Evolutionary conservation across 371 early-diverging fungal genomes (phyloP).

Genomic region (Umbelopsis sp.): DNA sequence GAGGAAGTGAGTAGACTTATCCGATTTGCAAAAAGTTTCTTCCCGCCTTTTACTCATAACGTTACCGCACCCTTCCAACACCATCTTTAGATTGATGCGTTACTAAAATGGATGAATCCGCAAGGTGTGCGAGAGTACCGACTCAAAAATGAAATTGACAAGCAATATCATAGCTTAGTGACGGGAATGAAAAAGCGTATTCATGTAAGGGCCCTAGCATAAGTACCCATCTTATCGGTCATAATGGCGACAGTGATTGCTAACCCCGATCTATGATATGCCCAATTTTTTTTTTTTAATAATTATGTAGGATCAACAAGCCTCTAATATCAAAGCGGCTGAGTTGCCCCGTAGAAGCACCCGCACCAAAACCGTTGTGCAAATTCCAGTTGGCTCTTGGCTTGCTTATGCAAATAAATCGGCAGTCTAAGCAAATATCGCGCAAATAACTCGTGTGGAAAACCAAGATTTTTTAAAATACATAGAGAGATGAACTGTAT

Average conservation of each 20-base stretch:
- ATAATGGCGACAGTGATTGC: not conserved
- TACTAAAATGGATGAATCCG: slow-evolving; percentile 77
- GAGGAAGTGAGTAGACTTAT: slow-evolving; percentile 48
- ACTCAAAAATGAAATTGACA: slow-evolving; percentile 57
- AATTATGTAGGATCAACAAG: slow-evolving; percentile 37
- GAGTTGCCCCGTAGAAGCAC: slow-evolving; percentile 53
- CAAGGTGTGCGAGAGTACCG: slow-evolving; percentile 75
- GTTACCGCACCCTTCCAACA: not conserved
- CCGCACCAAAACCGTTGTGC: slow-evolving; percentile 43
- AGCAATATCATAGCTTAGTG: slow-evolving; percentile 41
- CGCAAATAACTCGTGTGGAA: not conserved
- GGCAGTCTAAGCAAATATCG: slow-evolving; percentile 27
- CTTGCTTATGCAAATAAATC: slow-evolving; percentile 45
- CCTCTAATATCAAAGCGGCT: slow-evolving; percentile 27
- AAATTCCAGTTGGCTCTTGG: slow-evolving; percentile 42
- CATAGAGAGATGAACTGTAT: not conserved
- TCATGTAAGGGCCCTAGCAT: slow-evolving; percentile 25
- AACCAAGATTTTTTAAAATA: slow-evolving; percentile 1
- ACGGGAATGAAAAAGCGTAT: slow-evolving; percentile 54
- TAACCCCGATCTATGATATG: not conserved
- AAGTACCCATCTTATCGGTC: not conserved
- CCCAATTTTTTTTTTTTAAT: slow-evolving; percentile 13
- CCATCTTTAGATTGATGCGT: slow-evolving; percentile 54
- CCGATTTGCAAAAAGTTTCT: not conserved
- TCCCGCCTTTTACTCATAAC: not conserved